phyloP scores from a whole-genome alignment of 768 basidiomycete species.

The Hypholoma fasciculare region DNA sequence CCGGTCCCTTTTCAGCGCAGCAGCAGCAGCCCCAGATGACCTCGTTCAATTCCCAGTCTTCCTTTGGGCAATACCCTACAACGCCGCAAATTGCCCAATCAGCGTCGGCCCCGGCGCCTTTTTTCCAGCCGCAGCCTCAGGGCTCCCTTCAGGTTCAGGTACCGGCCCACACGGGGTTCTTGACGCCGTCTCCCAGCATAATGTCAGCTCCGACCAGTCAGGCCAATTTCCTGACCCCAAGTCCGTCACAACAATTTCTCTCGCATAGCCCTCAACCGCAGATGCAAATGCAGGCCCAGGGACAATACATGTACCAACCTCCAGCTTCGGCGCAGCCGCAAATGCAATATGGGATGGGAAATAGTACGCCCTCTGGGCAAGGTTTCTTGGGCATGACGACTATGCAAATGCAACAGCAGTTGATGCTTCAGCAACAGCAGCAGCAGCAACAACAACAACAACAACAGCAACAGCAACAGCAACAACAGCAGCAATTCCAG shows the following conservation, averaged over 20 bases:
- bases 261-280: constrained; percentile 37
- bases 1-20: constrained; percentile 4
- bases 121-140: constrained; percentile 23
- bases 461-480: constrained; percentile 27
- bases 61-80: not conserved
- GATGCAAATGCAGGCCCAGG: constrained; percentile 22
- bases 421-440: constrained; percentile 17
- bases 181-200: constrained; percentile 27
- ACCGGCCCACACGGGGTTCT: constrained; percentile 16
- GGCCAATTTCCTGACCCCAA: constrained; percentile 31
- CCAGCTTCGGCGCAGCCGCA: constrained; percentile 27
- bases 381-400: constrained; percentile 28
- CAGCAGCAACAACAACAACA: constrained; percentile 16
- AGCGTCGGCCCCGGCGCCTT: constrained; percentile 11
- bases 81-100: constrained; percentile 12
- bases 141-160: constrained; percentile 17
- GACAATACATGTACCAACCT: constrained; percentile 18
- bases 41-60: constrained; percentile 11
- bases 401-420: constrained; percentile 34
- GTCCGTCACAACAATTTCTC: constrained; percentile 32
- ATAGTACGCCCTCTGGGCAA: constrained; percentile 23
- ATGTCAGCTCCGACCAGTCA: constrained; percentile 28
- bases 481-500: constrained; percentile 10
- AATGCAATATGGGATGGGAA: constrained; percentile 22
- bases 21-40: constrained; percentile 18